Conservation (phyloP, 2,329 filamentous ascomycete species). For the Periglandula ipomoeae region DNA sequence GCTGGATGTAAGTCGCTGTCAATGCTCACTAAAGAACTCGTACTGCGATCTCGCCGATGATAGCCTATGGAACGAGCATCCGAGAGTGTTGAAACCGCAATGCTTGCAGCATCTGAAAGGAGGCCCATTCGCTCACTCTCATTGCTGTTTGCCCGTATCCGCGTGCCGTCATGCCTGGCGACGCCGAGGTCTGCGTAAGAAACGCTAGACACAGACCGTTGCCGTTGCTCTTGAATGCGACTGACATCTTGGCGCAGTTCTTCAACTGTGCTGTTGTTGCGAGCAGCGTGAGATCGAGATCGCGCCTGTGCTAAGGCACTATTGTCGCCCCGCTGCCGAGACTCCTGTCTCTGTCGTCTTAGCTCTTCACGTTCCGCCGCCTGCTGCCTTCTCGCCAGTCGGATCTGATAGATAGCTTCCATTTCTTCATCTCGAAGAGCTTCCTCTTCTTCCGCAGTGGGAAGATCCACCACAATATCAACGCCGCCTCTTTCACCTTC, state of each 20-base stretch:
- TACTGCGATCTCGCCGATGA: slow-evolving; percentile 38
- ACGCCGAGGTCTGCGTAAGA: slow-evolving; percentile 70
- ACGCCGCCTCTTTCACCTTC: slow-evolving; percentile 90
- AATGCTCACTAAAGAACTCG: slow-evolving; percentile 48
- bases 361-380: slow-evolving; percentile 68
- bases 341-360: slow-evolving; percentile 60
- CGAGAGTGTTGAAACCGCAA: slow-evolving; percentile 31
- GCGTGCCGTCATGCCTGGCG: slow-evolving; percentile 66
- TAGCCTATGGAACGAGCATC: slow-evolving; percentile 21
- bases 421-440: slow-evolving; percentile 76
- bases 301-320: slow-evolving; percentile 59
- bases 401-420: slow-evolving; percentile 86
- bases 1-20: slow-evolving; percentile 36
- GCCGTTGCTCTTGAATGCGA: slow-evolving; percentile 48
- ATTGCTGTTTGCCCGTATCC: slow-evolving; percentile 61
- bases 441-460: slow-evolving; percentile 72
- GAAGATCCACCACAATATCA: slow-evolving; percentile 80
- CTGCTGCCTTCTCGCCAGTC: slow-evolving; percentile 65
- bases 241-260: slow-evolving; percentile 48
- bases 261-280: slow-evolving; percentile 45
- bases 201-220: slow-evolving; percentile 63
- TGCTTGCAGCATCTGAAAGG: slow-evolving; percentile 62
- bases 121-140: slow-evolving; percentile 66
- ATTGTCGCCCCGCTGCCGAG: slow-evolving; percentile 61
- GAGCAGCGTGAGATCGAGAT: slow-evolving; percentile 40